Conservation (phyloP, 2,329 filamentous ascomycete species). For the Chaetothyriales sp. region DNA sequence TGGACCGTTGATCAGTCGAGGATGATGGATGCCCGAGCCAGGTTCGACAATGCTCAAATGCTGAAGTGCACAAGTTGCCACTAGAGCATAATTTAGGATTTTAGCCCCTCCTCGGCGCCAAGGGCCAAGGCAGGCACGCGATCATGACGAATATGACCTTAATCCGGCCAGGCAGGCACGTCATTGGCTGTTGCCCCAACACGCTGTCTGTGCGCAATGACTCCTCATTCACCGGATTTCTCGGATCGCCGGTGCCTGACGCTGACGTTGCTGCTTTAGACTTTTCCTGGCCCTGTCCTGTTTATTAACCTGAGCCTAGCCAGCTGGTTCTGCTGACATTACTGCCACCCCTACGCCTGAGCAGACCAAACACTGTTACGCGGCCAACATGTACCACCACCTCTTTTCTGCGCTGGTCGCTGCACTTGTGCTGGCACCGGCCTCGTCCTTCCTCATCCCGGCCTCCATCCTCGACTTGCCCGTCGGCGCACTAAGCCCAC, state of each 20-base stretch:
- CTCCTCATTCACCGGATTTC: not conserved
- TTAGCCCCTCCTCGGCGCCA: not conserved
- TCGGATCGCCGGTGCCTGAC: not conserved
- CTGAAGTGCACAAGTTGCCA: too few species aligned
- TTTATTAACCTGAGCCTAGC: not conserved
- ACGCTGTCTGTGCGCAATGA: not conserved
- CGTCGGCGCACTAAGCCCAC: not conserved
- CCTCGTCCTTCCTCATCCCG: constrained; percentile 16
- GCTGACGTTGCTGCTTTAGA: not conserved
- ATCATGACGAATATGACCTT: not conserved
- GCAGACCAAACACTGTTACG: not conserved
- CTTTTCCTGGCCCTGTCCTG: not conserved
- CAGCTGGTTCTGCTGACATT: too few species aligned
- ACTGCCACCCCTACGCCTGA: too few species aligned
- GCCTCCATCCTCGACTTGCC: constrained; percentile 1
- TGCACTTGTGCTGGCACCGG: constrained; percentile 7
- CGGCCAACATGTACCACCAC: constrained; percentile 6
- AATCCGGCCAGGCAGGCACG: not conserved
- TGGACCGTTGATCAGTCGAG: too few species aligned
- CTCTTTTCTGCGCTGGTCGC: constrained; percentile 15
- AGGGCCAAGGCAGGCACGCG: not conserved
- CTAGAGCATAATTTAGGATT: too few species aligned
- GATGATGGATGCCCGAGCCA: too few species aligned
- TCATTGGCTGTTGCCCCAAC: too few species aligned
- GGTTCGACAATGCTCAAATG: too few species aligned